Evolutionary conservation across 2,329 filamentous ascomycete species (phyloP).

Genomic region (Zasmidium angulare): DNA sequence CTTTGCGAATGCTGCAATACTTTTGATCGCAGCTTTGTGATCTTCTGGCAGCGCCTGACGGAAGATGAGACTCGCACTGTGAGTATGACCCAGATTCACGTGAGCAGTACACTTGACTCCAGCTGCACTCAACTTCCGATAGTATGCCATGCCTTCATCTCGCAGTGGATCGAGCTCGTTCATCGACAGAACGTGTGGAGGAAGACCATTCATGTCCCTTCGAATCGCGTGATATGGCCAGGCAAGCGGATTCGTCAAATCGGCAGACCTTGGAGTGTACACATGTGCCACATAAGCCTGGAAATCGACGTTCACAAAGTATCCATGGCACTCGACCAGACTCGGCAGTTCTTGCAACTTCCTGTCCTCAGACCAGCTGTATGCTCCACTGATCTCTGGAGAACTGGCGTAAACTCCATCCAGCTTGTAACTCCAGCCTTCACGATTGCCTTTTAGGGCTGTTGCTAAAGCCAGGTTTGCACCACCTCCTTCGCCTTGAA

Average conservation of each 20-base stretch:
- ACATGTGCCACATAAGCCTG: slow-evolving; percentile 16
- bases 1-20: slow-evolving; percentile 20
- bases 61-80: slow-evolving; percentile 20
- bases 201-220: slow-evolving; percentile 29
- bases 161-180: slow-evolving; percentile 31
- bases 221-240: slow-evolving; percentile 33
- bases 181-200: slow-evolving; percentile 26
- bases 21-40: slow-evolving; percentile 14
- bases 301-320: slow-evolving; percentile 22
- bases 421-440: slow-evolving; percentile 26
- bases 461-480: slow-evolving; percentile 30
- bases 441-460: slow-evolving; percentile 25
- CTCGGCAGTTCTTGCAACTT: slow-evolving; percentile 22
- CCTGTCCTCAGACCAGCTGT: slow-evolving; percentile 15
- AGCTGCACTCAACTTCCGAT: slow-evolving; percentile 22
- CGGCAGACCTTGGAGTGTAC: slow-evolving; percentile 12
- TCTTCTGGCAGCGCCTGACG: slow-evolving; percentile 22
- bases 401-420: slow-evolving; percentile 27
- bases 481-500: slow-evolving; percentile 33
- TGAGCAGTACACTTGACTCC: slow-evolving; percentile 23
- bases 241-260: slow-evolving; percentile 28
- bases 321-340: slow-evolving; percentile 30
- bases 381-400: slow-evolving; percentile 27
- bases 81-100: slow-evolving; percentile 25
- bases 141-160: slow-evolving; percentile 29